These are phyloP conservation scores for Colletotrichum sp. DNA, from an alignment of 2,329 filamentous ascomycete species.

Conservation along the genomic window DNA sequence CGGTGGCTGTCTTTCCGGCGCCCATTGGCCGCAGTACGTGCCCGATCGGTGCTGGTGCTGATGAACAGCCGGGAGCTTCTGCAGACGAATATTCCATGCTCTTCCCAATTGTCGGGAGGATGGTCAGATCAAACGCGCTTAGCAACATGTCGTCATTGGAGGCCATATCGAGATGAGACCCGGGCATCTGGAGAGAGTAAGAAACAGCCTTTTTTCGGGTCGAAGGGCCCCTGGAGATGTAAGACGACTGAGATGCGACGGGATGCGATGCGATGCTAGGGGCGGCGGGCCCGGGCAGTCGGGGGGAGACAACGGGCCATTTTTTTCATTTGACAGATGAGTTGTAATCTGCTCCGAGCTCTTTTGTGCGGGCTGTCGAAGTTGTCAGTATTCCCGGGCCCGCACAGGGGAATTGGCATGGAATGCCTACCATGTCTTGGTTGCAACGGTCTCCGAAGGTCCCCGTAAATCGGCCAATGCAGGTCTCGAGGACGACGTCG, in stretches of 20 bases:
- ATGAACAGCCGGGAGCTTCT: slow-evolving; percentile 16
- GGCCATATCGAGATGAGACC: slow-evolving; percentile 7
- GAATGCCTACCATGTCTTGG: not conserved
- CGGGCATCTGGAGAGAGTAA: slow-evolving; percentile 16
- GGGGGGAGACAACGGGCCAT: not conserved
- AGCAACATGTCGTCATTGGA: slow-evolving; percentile 21
- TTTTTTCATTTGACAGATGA: not conserved
- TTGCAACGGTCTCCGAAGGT: not conserved
- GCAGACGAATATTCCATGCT: slow-evolving; percentile 12
- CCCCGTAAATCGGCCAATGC: slow-evolving; percentile 19
- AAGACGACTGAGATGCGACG: not conserved
- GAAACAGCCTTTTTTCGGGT: not conserved
- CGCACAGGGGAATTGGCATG: not conserved
- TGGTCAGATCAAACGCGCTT: slow-evolving; percentile 19
- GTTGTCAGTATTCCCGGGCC: not conserved
- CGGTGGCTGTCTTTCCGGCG: not conserved
- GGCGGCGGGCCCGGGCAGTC: not conserved
- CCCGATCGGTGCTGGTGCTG: slow-evolving; percentile 15
- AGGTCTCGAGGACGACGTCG: slow-evolving; percentile 6
- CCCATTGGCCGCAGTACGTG: slow-evolving; percentile 21
- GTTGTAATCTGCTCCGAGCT: not conserved
- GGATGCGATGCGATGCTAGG: slow-evolving; percentile 2
- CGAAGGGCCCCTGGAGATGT: not conserved
- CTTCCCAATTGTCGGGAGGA: slow-evolving; percentile 16
- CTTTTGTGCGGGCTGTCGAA: not conserved